Conservation (phyloP, 208 protist species). For the Trypanosoma grayi region DNA sequence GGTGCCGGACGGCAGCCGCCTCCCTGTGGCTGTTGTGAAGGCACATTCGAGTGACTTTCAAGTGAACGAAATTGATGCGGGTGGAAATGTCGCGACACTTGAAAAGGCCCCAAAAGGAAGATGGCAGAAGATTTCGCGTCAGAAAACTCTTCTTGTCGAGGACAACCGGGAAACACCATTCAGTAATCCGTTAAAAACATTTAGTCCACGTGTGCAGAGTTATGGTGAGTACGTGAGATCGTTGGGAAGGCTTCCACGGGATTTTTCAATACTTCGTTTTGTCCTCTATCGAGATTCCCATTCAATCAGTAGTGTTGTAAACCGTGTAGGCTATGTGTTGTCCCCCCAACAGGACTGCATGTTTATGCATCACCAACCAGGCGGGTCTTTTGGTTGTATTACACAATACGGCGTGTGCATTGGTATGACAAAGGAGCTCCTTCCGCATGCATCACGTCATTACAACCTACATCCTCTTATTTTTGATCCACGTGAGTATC, state of each 20-base stretch:
- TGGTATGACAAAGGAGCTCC: constrained; percentile 73
- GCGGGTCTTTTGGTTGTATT: constrained; percentile 63
- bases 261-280: constrained; percentile 59
- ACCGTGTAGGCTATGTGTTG: constrained; percentile 74
- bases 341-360: constrained; percentile 48
- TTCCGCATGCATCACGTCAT: constrained; percentile 70
- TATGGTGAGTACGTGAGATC: constrained; percentile 75
- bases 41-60: constrained; percentile 70
- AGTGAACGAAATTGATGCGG: constrained; percentile 55
- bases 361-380: constrained; percentile 34
- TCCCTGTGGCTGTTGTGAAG: constrained; percentile 56
- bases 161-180: constrained; percentile 52
- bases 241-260: constrained; percentile 48
- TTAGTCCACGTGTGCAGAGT: constrained; percentile 54
- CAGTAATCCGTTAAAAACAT: constrained; percentile 60
- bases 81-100: constrained; percentile 39
- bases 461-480: constrained; percentile 82
- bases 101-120: constrained; percentile 44
- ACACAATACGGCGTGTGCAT: constrained; percentile 67
- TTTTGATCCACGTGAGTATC: constrained; percentile 62
- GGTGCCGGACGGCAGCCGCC: too few species aligned
- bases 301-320: constrained; percentile 39
- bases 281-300: constrained; percentile 72
- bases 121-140: constrained; percentile 77
- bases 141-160: constrained; percentile 66